Base-by-base conservation (phyloP, 192 early-diverging fungal species). In the Funneliformis mosseae region DNA sequence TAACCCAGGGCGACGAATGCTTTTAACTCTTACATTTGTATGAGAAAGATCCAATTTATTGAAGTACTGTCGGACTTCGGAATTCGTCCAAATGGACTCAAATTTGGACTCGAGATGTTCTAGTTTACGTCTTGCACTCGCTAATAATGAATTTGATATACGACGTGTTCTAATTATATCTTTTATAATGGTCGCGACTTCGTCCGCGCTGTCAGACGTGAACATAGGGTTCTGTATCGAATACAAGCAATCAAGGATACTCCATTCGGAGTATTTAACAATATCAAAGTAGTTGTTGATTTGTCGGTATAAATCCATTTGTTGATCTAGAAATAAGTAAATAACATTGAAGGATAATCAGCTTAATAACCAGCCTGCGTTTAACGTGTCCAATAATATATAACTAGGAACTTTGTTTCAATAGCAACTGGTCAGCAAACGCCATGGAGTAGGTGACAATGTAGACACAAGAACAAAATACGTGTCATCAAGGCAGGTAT, bases 11-110 rank as follows among this genome's bases (percentile, higher is more conserved):
- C 27, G 59, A 76, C 59, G 38, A 76, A 76, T 76, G 59, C 50
- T 76, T 76, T 76, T 61, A 61, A 61, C 27, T 18, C 74, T 76
- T 61, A 76, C 74, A 76, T 76, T 76, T 76, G 74, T 76, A 6
- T 76, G 74, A 76, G 74, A 76, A 76, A 76, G 74, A 61, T 76
- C 74, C 74, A 76, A 76, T 76, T 76, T 55, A 76, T 61, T 76
- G 59, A 76, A 76, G 55, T 76, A 76, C 74, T 76, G 55, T 55
- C 55, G 55, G 59, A 76, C 27, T 76, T 76, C 74, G 18, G 69
- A 61, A 76, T 61, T 55, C 59, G 3, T 76, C 74, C 74, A 76
- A 61, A 50, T 76, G 74, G 16, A 55, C 46, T 76, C 74, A 38
- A 76, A 76, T 61, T 76, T 76, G 50, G 74, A 76, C 59, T 76